phyloP scores from a whole-genome alignment of 2,329 filamentous ascomycete genomes.

The Monilinia fructicola region DNA sequence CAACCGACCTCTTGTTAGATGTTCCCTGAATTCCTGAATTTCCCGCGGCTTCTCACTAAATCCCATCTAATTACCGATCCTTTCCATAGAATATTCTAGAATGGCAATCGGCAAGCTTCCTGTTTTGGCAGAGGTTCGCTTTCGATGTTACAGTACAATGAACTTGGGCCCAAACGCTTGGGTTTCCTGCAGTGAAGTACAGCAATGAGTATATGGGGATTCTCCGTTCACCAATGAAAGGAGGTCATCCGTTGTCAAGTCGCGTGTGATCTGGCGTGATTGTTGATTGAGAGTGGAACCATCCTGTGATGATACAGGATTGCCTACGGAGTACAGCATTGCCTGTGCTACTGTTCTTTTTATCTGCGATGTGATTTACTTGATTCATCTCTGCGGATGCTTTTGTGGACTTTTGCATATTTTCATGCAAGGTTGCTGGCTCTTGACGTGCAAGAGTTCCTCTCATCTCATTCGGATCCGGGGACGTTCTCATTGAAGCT shows the following conservation, averaged over 20 bases:
- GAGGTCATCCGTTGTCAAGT: background rate
- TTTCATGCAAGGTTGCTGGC: background rate
- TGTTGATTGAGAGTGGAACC: too few species aligned
- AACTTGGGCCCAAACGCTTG: background rate
- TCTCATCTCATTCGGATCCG: background rate
- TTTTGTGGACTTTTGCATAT: background rate
- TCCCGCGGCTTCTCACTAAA: background rate
- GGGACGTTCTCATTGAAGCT: background rate
- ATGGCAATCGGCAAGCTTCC: too few species aligned
- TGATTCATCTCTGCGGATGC: background rate
- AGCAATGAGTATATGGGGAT: background rate
- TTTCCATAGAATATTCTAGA: too few species aligned
- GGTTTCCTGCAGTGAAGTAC: background rate
- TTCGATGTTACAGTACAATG: too few species aligned
- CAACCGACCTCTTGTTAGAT: background rate
- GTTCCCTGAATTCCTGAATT: background rate
- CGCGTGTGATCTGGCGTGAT: too few species aligned
- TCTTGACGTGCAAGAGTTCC: background rate
- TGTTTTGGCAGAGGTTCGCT: too few species aligned
- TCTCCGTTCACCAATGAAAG: background rate
- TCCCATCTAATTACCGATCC: too few species aligned
- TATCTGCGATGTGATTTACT: too few species aligned
- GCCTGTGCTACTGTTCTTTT: too few species aligned
- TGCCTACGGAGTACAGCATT: too few species aligned
- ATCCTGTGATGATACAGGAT: too few species aligned